phyloP scores from a whole-genome alignment of 441 rosid species.

The Mallotus repandus region DNA sequence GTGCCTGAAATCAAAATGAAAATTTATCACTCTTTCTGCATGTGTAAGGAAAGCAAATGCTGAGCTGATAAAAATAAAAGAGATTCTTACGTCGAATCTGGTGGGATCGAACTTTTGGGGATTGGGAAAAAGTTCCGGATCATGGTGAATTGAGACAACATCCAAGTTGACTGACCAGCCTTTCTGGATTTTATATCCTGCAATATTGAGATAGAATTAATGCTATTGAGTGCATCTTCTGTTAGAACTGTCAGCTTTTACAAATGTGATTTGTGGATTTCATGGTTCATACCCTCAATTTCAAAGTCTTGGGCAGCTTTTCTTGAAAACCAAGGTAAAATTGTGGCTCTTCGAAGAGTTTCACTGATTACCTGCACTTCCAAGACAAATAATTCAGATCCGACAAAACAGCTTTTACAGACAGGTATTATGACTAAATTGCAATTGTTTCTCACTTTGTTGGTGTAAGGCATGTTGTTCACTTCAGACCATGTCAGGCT shows the following conservation, averaged over 20 bases:
- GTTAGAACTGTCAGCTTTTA: background rate
- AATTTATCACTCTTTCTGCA: background rate
- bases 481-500: slow-evolving; percentile 54
- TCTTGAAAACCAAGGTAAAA: slow-evolving; percentile 65
- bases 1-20: slow-evolving; percentile 35
- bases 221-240: background rate
- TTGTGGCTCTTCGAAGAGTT: slow-evolving; percentile 60
- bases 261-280: slow-evolving; percentile 1
- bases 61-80: background rate
- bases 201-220: slow-evolving; percentile 9
- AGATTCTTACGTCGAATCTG: slow-evolving; percentile 48
- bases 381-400: background rate
- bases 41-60: slow-evolving; percentile 4
- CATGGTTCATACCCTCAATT: slow-evolving; percentile 51
- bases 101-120: slow-evolving; percentile 52
- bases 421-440: too few relatives aligned
- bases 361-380: slow-evolving; percentile 52
- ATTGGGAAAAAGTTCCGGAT: slow-evolving; percentile 42
- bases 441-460: slow-evolving; percentile 39
- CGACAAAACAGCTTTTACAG: background rate
- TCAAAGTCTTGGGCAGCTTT: slow-evolving; percentile 70
- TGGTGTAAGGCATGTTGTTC: slow-evolving; percentile 59
- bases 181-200: slow-evolving; percentile 53
- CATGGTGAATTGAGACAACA: slow-evolving; percentile 65
- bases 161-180: slow-evolving; percentile 72